A percentile compares a stretch with the other conserved stretches of the same genome.
Evolutionary conservation across 1,284 basidiomycete species (phyloP).

Genomic region (Naganishia sp.): DNA sequence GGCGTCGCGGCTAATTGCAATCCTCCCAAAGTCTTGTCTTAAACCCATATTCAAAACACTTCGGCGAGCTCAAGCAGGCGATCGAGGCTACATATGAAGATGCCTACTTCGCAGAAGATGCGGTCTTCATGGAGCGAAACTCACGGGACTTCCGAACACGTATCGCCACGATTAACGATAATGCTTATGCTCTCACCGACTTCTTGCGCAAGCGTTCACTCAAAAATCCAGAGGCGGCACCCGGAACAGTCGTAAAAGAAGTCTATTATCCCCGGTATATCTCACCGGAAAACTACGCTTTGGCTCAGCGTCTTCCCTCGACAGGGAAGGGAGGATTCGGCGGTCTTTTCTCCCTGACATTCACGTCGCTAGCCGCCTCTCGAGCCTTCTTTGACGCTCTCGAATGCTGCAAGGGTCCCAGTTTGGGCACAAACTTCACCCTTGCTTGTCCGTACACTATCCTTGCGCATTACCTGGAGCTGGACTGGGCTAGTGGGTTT

Average conservation of each 20-base stretch:
- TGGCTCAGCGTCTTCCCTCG: slow-evolving; percentile 56
- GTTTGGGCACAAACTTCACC: slow-evolving; percentile 94
- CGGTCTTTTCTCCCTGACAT: slow-evolving; percentile 88
- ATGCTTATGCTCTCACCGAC: slow-evolving; percentile 78
- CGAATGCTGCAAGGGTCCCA: slow-evolving; percentile 84
- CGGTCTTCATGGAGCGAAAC: slow-evolving; percentile 96
- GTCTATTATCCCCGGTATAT: slow-evolving; percentile 89
- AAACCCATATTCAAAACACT: slow-evolving; percentile 75
- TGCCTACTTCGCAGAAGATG: slow-evolving; percentile 85
- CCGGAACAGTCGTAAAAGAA: slow-evolving; percentile 66
- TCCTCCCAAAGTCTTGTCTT: slow-evolving; percentile 68
- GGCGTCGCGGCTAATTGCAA: slow-evolving; percentile 6
- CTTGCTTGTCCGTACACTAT: slow-evolving; percentile 91
- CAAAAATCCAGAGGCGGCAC: slow-evolving; percentile 35
- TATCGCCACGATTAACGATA: slow-evolving; percentile 75
- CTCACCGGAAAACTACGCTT: slow-evolving; percentile 70
- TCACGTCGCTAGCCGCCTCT: slow-evolving; percentile 68
- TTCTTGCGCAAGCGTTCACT: slow-evolving; percentile 68
- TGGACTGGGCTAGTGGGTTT: slow-evolving; percentile 85
- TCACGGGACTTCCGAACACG: slow-evolving; percentile 86
- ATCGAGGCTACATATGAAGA: slow-evolving; percentile 76
- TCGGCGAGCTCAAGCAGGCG: slow-evolving; percentile 64
- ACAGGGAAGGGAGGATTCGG: slow-evolving; percentile 71
- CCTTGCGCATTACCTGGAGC: slow-evolving; percentile 85
- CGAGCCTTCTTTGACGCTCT: slow-evolving; percentile 85